Base-by-base conservation (phyloP, 1,284 basidiomycete species). In the Fomitiporia mediterranea region DNA sequence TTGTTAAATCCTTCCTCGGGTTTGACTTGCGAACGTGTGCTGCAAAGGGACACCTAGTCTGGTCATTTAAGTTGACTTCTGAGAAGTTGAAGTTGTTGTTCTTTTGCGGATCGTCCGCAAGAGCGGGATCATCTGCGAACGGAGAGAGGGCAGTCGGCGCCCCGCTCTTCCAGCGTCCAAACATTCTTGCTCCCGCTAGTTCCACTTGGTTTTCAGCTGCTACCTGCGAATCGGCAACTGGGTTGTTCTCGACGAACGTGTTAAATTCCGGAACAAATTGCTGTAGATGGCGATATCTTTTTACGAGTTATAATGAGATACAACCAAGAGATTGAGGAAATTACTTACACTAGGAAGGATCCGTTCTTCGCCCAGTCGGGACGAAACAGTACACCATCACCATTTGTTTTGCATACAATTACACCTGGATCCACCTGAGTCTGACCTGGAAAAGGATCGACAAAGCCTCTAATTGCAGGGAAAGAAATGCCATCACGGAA, bases 111-210 rank as follows among this genome's bases (percentile, higher is more conserved):
- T 79, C 72, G 0, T 62, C 60, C 4, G 65, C 74, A n/a, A 79
- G 63, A 0, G 51, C 63, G 1, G 70, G 70, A 53, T 79, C 69
- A 57, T 79, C 77, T 7, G 65, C 48, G 57, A 71, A 65, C 0
- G 78, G 77, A 0, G 71, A 60, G 9, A 78, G 62, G 46, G 76
- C 74, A 30, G 77, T 65, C 2, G 78, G 78, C 15, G 77, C 73
- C 75, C 80, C 80, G 56, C 79, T 81, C 74, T 81, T 81, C 81
- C 81, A 82, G 4, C 81, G 71, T 2, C 81, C 81, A 15, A 82
- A 66, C 43, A 82, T 65, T 25, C 80, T 70, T 1, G 81, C 81
- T 19, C 80, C 80, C 7, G 79, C 68, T 7, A 80, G 68, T 30
- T 77, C 78, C 74, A 4, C 75, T 76, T 56, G 77, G 64, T 53